Base-by-base conservation (phyloP, 371 early-diverging fungal species). In the Apophysomyces trapeziformis region DNA sequence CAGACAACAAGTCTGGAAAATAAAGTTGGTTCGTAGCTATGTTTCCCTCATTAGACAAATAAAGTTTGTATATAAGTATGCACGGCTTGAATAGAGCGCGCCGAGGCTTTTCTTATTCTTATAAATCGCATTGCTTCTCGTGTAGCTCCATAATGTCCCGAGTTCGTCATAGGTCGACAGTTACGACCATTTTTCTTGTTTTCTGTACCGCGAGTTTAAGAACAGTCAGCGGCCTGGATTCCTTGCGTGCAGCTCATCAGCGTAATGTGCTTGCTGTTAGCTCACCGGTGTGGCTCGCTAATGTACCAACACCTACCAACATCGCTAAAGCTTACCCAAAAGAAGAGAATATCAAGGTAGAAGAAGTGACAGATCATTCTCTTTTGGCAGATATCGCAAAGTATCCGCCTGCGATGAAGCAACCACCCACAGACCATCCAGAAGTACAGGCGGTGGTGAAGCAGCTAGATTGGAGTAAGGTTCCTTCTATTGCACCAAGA, bases 401-500 rank as follows among this genome's bases (percentile, higher is more conserved):
- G 16, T 73, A 69, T 45, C 73, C 73, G 0, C 32, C 54, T 26
- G 58, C 65, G 0, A 54, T 58, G 60, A 41, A 60, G 18, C 44
- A 62, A 13, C 69, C 73, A 5, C 68, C 73, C 13, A 61, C 63
- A 1, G 60, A 76, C 57, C 66, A 69, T 13, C 70, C 76, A 2
- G 75, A 76, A 32, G 77, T 82, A 7, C 69, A 76, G 35, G 68
- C 70, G 0, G 77, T 74, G 56, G 57, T 82, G 11, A 60, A 67
- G 0, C 73, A 73, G 7, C 56, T 79, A 35, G 72, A 79, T 36
- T 79, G 80, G 80, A 67, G 70, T 58, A 71, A 74, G 57, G 80
- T 79, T 35, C 80, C 80, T 26, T 65, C 74, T 21, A 35, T 72
- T 1, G 62, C 71, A 1, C 63, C 65, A 11, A 47, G 60, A 21